Conservation (phyloP, 768 basidiomycete genomes). For the Trametes punicea region DNA sequence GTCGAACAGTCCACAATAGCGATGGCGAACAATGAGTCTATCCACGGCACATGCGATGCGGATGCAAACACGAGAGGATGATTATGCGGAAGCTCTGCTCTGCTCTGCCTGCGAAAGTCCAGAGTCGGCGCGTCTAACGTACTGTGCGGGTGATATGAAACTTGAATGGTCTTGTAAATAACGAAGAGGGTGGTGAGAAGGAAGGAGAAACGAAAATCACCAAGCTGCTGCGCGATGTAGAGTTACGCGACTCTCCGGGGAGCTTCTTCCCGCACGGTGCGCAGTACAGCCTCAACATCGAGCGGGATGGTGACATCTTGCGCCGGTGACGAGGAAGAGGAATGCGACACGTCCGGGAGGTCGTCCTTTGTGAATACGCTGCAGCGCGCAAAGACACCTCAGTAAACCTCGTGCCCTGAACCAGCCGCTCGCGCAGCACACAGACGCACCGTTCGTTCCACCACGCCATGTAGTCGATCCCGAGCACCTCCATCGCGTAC, state of each 20-base stretch:
- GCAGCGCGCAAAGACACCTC: neutral
- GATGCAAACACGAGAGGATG: too few species aligned
- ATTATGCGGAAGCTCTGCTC: neutral
- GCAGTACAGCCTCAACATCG: constrained; percentile 18
- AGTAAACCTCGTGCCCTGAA: neutral
- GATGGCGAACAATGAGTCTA: too few species aligned
- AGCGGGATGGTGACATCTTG: constrained; percentile 5
- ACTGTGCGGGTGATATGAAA: neutral
- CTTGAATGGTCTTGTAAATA: neutral
- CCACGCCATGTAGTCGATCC: constrained; percentile 61
- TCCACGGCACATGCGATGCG: too few species aligned
- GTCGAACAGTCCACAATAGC: too few species aligned
- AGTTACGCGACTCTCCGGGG: constrained; percentile 4
- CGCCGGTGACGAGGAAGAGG: constrained; percentile 18
- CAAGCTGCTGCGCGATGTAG: neutral
- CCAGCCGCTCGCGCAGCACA: too few species aligned
- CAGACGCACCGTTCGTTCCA: constrained; percentile 35
- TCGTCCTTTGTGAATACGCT: constrained; percentile 37
- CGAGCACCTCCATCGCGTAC: constrained; percentile 49
- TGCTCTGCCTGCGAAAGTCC: neutral
- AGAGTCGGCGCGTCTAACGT: neutral
- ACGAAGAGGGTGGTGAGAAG: neutral
- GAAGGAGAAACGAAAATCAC: neutral
- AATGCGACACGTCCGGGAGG: constrained; percentile 32
- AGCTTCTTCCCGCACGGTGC: constrained; percentile 15